Base-by-base conservation (phyloP, 495 filamentous ascomycete species). In the Hamigera avellanea region DNA sequence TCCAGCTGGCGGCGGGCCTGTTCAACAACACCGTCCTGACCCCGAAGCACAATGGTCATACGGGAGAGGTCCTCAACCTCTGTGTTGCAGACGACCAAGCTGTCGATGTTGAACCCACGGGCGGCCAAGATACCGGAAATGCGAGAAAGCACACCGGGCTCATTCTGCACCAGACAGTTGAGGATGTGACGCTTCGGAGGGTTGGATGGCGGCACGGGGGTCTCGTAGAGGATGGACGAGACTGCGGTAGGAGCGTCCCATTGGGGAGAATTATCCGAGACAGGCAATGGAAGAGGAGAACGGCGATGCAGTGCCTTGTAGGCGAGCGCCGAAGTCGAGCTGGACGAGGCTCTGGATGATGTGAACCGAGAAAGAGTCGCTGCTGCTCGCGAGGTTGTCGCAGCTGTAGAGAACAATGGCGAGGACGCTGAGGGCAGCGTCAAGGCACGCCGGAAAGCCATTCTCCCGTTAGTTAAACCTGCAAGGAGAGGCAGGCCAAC, bases 131-230 rank as follows among this genome's bases (percentile, higher is more conserved):
- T 96, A 36, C 91, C 91, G 8, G 91, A 95, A 8, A 98, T 84
- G 39, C 91, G 86, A 32, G 87, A 94, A 14, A 98, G 73, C 36
- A 98, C 91, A 59, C 91, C 91, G 30, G 91, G 91, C 62, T 98
- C 91, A 63, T 98, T 98, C 60, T 98, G 91, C 43, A 98, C 91
- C 36, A 98, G 78, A 62, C 91, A 98, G 66, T 98, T 96, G 58
- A 98, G 76, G 54, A 98, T 69, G 57, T 95, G 91, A 10, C 86
- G 80, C 65, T 95, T 95, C 21, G 86, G 85, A 2, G 91, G 88
- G 25, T 80, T 75, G 42, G 72, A 64, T 2, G 87, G 86, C 9
- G 86, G 81, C 8, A 83, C 67, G 9, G 91, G 91, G 16, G 91
- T 95, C 70, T 98, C 91, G 67, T 98, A 98, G 62, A 98, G 83